phyloP scores from a whole-genome alignment of 2,329 filamentous ascomycete species.

The Penicillium griseofulvum region DNA sequence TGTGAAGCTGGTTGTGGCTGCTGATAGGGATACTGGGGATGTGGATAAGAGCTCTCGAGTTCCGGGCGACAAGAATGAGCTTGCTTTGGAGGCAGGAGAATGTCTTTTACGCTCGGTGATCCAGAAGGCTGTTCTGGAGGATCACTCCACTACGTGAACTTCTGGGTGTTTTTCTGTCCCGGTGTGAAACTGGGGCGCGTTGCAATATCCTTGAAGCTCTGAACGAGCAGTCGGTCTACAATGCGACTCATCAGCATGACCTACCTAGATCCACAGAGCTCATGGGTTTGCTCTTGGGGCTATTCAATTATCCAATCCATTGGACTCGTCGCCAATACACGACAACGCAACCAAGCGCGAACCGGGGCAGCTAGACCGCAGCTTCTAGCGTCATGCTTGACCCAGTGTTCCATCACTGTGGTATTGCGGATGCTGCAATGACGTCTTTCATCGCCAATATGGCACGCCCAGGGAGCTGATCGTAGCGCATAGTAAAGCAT shows the following conservation, averaged over 20 bases:
- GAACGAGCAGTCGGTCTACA: neutral
- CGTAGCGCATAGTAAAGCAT: neutral
- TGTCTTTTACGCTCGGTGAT: slow-evolving; percentile 33
- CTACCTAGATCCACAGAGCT: neutral
- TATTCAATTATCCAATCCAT: neutral
- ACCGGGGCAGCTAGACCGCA: neutral
- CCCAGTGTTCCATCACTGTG: too few relatives aligned
- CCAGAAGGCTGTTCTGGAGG: slow-evolving; percentile 25
- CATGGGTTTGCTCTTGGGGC: neutral
- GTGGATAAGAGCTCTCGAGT: slow-evolving; percentile 14
- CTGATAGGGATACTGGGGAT: slow-evolving; percentile 16
- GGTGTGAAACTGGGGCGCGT: neutral
- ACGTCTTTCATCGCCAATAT: neutral
- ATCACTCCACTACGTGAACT: slow-evolving; percentile 18
- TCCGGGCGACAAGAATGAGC: neutral
- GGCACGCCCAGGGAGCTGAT: neutral
- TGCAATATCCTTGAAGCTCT: neutral
- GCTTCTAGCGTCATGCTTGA: too few relatives aligned
- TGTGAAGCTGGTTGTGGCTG: slow-evolving; percentile 36
- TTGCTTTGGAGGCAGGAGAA: slow-evolving; percentile 33
- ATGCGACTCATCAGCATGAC: neutral
- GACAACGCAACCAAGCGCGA: neutral
- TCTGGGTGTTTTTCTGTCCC: neutral
- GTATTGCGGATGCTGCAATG: neutral
- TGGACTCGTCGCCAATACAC: neutral